Conservation (phyloP, 2,329 filamentous ascomycete species). For the Diaporthe australafricana region DNA sequence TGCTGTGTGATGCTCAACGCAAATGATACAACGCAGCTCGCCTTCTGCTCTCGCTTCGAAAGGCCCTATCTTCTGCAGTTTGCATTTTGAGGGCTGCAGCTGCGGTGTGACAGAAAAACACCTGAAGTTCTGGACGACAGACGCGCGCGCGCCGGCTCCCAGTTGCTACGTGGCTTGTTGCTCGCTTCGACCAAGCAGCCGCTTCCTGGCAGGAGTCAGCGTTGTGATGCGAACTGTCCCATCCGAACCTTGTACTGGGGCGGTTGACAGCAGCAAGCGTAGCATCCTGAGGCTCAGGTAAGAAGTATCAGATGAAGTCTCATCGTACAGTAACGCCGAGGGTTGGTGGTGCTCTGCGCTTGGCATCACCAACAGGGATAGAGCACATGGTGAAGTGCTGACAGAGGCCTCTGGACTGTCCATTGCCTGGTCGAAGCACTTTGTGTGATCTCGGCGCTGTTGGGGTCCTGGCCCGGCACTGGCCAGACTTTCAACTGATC, state of each 20-base stretch:
- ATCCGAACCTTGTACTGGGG: slow-evolving; percentile 23
- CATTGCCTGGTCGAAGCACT: neutral
- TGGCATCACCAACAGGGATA: slow-evolving; percentile 6
- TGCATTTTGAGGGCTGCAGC: slow-evolving; percentile 22
- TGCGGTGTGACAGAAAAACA: slow-evolving; percentile 25
- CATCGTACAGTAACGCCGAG: slow-evolving; percentile 2
- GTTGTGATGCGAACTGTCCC: slow-evolving; percentile 1
- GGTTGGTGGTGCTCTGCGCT: neutral
- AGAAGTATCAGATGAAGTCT: slow-evolving; percentile 26
- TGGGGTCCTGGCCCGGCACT: neutral
- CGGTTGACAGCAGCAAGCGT: slow-evolving; percentile 27
- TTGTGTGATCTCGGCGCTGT: neutral
- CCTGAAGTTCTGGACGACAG: slow-evolving; percentile 14
- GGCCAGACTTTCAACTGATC: neutral
- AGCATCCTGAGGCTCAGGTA: slow-evolving; percentile 27
- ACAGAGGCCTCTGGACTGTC: neutral
- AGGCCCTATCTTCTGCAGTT: slow-evolving; percentile 30
- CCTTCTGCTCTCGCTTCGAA: slow-evolving; percentile 29
- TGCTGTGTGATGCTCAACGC: slow-evolving; percentile 29
- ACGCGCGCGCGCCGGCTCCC: neutral
- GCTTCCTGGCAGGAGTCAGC: slow-evolving; percentile 9
- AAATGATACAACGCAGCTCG: slow-evolving; percentile 32
- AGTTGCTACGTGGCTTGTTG: slow-evolving; percentile 1
- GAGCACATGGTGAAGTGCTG: neutral
- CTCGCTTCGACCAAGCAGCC: neutral